These are phyloP conservation scores for Athelia sp. DNA, from an alignment of 1,284 basidiomycete genomes.

Conservation along the genomic window DNA sequence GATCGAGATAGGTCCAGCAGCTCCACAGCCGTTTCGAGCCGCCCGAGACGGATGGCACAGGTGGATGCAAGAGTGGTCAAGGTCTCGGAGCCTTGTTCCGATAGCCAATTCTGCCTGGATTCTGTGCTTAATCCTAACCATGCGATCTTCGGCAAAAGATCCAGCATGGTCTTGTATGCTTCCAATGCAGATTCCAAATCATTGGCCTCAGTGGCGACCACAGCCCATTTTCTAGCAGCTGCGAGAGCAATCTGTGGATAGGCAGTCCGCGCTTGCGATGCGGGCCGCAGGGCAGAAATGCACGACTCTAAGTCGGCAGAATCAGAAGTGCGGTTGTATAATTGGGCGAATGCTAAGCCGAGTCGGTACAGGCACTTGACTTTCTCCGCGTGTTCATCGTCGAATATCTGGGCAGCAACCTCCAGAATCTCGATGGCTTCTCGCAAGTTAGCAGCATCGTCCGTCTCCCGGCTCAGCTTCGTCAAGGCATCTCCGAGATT, in stretches of 20 bases:
- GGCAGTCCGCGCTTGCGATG: neutral
- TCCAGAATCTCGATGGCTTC: neutral
- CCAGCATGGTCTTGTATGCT: too few relatives aligned
- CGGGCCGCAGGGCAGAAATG: neutral
- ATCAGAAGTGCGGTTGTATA: neutral
- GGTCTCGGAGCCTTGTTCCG: slow-evolving; percentile 1
- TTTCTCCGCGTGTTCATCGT: neutral
- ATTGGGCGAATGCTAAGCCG: neutral
- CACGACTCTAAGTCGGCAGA: neutral
- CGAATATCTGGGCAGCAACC: neutral
- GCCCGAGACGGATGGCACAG: too few relatives aligned
- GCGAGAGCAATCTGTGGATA: neutral
- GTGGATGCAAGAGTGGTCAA: slow-evolving; percentile 9
- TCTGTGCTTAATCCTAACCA: slow-evolving; percentile 10
- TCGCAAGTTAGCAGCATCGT: neutral
- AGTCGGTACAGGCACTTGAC: neutral
- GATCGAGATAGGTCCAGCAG: slow-evolving; percentile 14
- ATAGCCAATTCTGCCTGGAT: slow-evolving; percentile 12
- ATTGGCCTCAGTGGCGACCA: too few relatives aligned
- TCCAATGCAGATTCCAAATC: too few relatives aligned
- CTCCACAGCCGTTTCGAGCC: slow-evolving; percentile 11
- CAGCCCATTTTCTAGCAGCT: neutral
- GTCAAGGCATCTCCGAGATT: neutral
- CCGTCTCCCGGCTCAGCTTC: neutral
- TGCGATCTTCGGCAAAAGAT: slow-evolving; percentile 12